A percentile compares a stretch with the other conserved stretches of the same genome.
Evolutionary conservation across 208 protist species (phyloP).

Genomic region (Crithidia thermophila): DNA sequence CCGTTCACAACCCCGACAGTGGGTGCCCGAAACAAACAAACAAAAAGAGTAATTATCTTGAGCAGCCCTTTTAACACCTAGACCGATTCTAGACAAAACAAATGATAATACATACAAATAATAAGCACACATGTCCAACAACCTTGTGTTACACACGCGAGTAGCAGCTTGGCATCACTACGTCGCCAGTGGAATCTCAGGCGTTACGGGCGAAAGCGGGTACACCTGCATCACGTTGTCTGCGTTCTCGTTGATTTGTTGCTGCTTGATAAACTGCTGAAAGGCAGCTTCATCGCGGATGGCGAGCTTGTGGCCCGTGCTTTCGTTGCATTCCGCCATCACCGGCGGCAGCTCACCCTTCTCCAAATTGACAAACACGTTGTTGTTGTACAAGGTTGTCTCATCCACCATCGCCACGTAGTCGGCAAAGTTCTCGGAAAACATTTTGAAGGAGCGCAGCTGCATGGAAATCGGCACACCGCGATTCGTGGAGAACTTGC

Average conservation of each 20-base stretch:
- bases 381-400: constrained; percentile 88
- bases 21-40: no score
- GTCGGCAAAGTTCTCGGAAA: constrained; percentile 75
- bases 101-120: no score
- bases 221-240: constrained; percentile 73
- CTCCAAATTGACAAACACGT: constrained; percentile 79
- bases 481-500: constrained; percentile 78
- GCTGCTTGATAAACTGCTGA: constrained; percentile 69
- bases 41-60: no score
- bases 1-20: no score
- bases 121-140: no score
- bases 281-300: constrained; percentile 75
- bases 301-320: constrained; percentile 30
- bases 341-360: constrained; percentile 83
- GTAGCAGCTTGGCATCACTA: no score
- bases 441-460: constrained; percentile 88
- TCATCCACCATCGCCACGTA: constrained; percentile 68
- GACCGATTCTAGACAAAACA: no score
- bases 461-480: constrained; percentile 80
- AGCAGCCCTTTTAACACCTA: no score
- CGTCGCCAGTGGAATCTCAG: not conserved
- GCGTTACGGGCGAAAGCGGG: not conserved
- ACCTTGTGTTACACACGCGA: not conserved
- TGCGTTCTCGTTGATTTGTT: constrained; percentile 65
- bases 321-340: constrained; percentile 52